A percentile compares a stretch with the other conserved stretches of the same genome.
These are phyloP conservation scores for Stenocarpella maydis DNA, from an alignment of 2,329 filamentous ascomycete genomes.

Conservation along the genomic window DNA sequence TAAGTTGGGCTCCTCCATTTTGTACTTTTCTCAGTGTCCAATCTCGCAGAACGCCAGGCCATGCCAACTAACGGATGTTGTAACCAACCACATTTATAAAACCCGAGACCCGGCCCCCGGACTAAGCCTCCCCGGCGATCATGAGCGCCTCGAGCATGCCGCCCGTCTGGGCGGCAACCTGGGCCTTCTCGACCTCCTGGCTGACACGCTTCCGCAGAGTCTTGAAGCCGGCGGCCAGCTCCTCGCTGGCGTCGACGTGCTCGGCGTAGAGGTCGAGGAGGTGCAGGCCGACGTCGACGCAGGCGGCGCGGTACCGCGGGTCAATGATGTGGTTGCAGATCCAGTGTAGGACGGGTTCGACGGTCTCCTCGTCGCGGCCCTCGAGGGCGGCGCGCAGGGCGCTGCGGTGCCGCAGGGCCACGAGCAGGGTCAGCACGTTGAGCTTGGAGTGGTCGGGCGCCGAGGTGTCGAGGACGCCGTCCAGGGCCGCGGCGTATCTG, in stretches of 20 bases:
- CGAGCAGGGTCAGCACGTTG: slow-evolving; percentile 77
- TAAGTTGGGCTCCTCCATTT: background rate
- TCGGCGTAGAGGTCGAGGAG: slow-evolving; percentile 89
- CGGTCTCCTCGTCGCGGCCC: slow-evolving; percentile 79
- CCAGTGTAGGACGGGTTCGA: slow-evolving; percentile 87
- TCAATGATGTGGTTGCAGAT: slow-evolving; percentile 81
- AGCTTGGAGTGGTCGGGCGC: slow-evolving; percentile 65
- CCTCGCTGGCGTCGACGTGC: slow-evolving; percentile 75
- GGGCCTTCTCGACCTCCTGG: slow-evolving; percentile 81
- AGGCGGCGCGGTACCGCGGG: slow-evolving; percentile 80
- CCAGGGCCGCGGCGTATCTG: slow-evolving; percentile 79
- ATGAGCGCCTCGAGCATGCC: slow-evolving; percentile 85
- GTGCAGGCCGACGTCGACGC: slow-evolving; percentile 83
- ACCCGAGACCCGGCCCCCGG: background rate
- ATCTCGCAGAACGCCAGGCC: slow-evolving; percentile 33
- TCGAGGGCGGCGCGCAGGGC: slow-evolving; percentile 83
- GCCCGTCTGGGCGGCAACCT: slow-evolving; percentile 80
- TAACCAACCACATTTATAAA: background rate
- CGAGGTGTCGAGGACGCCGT: slow-evolving; percentile 72
- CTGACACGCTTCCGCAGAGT: slow-evolving; percentile 75
- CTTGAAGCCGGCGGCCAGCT: slow-evolving; percentile 76
- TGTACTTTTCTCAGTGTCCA: slow-evolving; percentile 8
- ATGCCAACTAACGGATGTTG: slow-evolving; percentile 27
- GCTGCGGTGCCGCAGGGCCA: slow-evolving; percentile 85
- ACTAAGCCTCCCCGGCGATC: slow-evolving; percentile 46